Evolutionary conservation across 73 alveolate species (phyloP).

Genomic region (Blepharisma stoltei): DNA sequence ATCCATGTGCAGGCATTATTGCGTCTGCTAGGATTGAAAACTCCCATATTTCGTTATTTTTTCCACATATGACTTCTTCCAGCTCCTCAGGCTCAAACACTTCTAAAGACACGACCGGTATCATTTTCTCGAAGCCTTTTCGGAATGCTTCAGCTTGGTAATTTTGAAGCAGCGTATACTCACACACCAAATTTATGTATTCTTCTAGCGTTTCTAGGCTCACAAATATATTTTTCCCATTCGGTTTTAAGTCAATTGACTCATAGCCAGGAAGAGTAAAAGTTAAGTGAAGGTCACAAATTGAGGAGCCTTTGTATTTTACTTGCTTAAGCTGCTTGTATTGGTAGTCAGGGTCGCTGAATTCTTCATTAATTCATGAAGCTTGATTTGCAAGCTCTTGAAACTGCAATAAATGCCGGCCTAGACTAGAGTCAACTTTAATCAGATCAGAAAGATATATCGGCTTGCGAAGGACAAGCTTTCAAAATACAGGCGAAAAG

Average conservation of each 20-base stretch:
- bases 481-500: conserved; percentile 75
- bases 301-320: conserved; percentile 32
- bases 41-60: conserved; percentile 65
- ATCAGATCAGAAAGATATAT: conserved; percentile 34
- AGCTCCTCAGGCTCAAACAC: conserved; percentile 70
- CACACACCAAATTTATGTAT: conserved; percentile 66
- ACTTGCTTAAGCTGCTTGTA: neutral
- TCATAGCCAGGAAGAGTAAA: conserved; percentile 85
- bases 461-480: conserved; percentile 62
- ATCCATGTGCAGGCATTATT: conserved; percentile 83
- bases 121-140: conserved; percentile 72
- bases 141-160: conserved; percentile 61
- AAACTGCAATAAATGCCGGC: conserved; percentile 42
- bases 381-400: conserved; percentile 50
- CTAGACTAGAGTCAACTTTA: conserved; percentile 28
- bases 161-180: conserved; percentile 57
- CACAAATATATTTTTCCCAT: conserved; percentile 67
- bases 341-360: neutral
- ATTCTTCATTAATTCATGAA: conserved; percentile 41
- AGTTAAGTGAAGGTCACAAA: conserved; percentile 61
- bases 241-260: conserved; percentile 51
- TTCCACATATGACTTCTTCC: conserved; percentile 80
- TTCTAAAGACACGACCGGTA: conserved; percentile 61
- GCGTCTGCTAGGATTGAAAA: conserved; percentile 42
- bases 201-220: conserved; percentile 68